phyloP scores from a whole-genome alignment of 2,329 filamentous ascomycete species.

The Aspergillus aculeatus region DNA sequence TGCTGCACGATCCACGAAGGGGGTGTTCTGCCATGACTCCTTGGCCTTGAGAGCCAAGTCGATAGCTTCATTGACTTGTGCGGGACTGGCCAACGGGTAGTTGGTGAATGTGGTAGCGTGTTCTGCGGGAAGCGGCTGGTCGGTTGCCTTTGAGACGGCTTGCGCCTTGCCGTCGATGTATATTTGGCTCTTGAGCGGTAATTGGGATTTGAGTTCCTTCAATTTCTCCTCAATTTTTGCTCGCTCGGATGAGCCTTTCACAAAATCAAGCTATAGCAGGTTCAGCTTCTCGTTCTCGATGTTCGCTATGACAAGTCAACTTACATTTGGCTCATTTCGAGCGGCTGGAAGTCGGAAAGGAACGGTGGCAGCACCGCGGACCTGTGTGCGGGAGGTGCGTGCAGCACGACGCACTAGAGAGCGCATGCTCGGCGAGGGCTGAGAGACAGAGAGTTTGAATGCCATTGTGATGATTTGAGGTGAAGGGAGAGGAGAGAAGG shows the following conservation, averaged over 20 bases:
- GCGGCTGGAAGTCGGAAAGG: conserved; percentile 34
- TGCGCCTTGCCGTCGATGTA: conserved; percentile 31
- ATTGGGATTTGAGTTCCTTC: conserved; percentile 30
- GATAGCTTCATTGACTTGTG: conserved; percentile 75
- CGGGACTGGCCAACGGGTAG: conserved; percentile 74
- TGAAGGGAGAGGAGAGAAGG: not conserved
- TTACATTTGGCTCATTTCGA: conserved; percentile 38
- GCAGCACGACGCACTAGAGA: conserved; percentile 13
- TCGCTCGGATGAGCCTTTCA: conserved; percentile 34
- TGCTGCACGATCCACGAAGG: conserved; percentile 84
- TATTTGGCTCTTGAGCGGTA: conserved; percentile 34
- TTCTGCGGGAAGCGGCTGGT: conserved; percentile 32
- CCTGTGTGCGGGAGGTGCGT: conserved; percentile 8
- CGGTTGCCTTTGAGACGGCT: conserved; percentile 21
- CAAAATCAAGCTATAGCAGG: conserved; percentile 24
- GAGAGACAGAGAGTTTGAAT: conserved; percentile 2
- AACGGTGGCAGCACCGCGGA: conserved; percentile 26
- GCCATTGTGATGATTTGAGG: not conserved
- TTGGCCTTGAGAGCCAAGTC: conserved; percentile 78
- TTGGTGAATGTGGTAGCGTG: conserved; percentile 64
- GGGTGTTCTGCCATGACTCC: conserved; percentile 75
- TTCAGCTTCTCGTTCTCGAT: not conserved
- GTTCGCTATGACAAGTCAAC: conserved; percentile 3
- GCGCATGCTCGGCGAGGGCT: conserved; percentile 2
- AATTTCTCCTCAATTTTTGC: conserved; percentile 33